Evolutionary conservation across 169 alveolate genomes (phyloP), one percentile per base, ranked within the genome.

Genomic region (Eimeria acervulina): DNA sequence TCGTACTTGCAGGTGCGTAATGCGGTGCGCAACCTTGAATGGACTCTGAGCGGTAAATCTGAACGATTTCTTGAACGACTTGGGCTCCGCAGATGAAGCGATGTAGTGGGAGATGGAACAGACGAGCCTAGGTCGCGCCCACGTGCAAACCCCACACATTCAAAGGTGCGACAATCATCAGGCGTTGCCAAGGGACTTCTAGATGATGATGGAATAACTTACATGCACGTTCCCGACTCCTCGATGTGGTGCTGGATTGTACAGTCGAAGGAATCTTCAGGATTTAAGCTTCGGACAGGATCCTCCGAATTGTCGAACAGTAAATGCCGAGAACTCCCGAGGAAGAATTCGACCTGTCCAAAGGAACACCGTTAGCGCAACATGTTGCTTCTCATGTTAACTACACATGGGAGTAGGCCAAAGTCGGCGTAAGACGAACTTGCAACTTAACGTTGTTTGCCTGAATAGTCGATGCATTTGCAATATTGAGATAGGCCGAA

Each of bases 21-120:
- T 89, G 72, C 81, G 52, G 80, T 93, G 96, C 19, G 85, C 15
- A 36, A 83, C 80, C 36, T 52, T 83, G 87, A 93, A 83, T 19
- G 96, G 96, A n/a, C 94, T 88, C 15, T 93, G 94, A 33, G 96
- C 96, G 17, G 96, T 72, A 83, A 93, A 93, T 66, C 88, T 93
- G 94, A 93, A 93, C 12, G 96, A 93, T 72, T 93, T 93, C 70
- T 83, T 93, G 87, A 93, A 93, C 1, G 96, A 83, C 47, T 93
- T 93, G 68, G 76, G 96, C 33, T 93, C 96, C 40, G 89, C 47
- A n/a, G 90, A 52, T 21, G 96, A 59, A 19, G 96, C 83, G n/a
- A 93, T 59, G 94, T 93, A 83, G 55, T 93, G 96, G 4, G 96
- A 93, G 36, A 93, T 78, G 21, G 96, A 81, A 28, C 96, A 93